phyloP scores from a whole-genome alignment of 805 yeast genomes.

The Pichia membranifaciens region DNA sequence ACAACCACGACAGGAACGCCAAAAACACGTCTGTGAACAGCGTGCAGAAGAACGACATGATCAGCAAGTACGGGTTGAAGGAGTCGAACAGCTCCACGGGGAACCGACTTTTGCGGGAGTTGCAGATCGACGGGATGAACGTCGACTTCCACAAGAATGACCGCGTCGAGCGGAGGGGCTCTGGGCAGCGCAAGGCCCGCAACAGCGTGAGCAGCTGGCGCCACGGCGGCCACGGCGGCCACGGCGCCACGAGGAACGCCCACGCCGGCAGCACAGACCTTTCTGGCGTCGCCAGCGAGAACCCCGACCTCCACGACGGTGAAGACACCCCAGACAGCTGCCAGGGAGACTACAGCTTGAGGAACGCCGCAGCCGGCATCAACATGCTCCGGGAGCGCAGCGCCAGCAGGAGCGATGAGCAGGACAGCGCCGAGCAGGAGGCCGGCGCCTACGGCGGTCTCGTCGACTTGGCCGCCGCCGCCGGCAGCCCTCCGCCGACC shows the following conservation, averaged over 20 bases:
- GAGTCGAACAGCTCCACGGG: background rate
- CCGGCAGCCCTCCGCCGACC: too few species aligned
- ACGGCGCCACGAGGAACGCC: too few species aligned
- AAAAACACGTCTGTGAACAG: background rate
- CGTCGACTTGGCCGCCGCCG: too few species aligned
- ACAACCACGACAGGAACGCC: conserved; percentile 1
- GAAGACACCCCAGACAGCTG: too few species aligned
- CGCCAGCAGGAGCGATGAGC: too few species aligned
- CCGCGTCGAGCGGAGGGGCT: conserved; percentile 6
- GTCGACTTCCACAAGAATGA: conserved; percentile 8
- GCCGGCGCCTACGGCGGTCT: too few species aligned
- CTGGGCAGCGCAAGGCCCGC: conserved; percentile 1
- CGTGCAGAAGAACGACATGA: conserved; percentile 6
- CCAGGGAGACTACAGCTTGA: too few species aligned
- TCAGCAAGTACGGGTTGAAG: conserved; percentile 11
- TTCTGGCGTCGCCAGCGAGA: background rate
- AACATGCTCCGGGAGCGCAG: too few species aligned
- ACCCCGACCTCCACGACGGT: too few species aligned
- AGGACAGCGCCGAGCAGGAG: too few species aligned
- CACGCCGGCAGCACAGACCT: background rate
- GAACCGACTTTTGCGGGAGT: conserved; percentile 10
- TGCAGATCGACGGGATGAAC: conserved; percentile 13
- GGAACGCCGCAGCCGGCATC: too few species aligned
- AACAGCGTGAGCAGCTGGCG: background rate
- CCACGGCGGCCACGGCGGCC: background rate